Evolutionary conservation across 257 asterid species (phyloP).

Genomic region (Paraleonurus japonicus): DNA sequence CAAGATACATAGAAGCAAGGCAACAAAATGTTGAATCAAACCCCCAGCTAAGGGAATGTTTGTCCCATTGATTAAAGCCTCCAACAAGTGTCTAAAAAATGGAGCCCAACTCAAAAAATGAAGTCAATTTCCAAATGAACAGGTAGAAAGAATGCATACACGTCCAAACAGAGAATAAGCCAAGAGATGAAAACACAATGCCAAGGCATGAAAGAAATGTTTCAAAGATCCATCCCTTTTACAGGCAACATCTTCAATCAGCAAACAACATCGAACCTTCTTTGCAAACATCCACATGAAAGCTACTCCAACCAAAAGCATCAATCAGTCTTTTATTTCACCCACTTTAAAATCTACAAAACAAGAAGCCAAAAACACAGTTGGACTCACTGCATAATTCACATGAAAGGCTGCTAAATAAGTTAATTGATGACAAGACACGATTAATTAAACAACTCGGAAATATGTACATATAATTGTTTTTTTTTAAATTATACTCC

Average conservation of each 20-base stretch:
- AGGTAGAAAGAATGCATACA: constrained; percentile 16
- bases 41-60: constrained; percentile 60
- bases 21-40: constrained; percentile 44
- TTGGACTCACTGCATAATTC: constrained; percentile 68
- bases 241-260: constrained; percentile 15
- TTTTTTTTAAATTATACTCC: too few relatives aligned
- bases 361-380: constrained; percentile 59
- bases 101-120: constrained; percentile 51
- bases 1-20: constrained; percentile 23
- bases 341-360: neutral
- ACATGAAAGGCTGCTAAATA: constrained; percentile 66
- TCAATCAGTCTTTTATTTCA: neutral
- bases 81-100: constrained; percentile 40
- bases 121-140: constrained; percentile 34
- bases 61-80: constrained; percentile 42
- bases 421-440: constrained; percentile 52
- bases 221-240: constrained; percentile 29
- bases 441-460: constrained; percentile 33
- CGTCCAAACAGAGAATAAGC: constrained; percentile 48
- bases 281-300: constrained; percentile 22
- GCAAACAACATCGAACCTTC: constrained; percentile 13
- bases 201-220: constrained; percentile 28
- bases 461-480: neutral
- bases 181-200: constrained; percentile 26
- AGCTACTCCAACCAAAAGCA: neutral